Base-by-base conservation (phyloP, 306 rosid species). In the Trifolium repens region DNA sequence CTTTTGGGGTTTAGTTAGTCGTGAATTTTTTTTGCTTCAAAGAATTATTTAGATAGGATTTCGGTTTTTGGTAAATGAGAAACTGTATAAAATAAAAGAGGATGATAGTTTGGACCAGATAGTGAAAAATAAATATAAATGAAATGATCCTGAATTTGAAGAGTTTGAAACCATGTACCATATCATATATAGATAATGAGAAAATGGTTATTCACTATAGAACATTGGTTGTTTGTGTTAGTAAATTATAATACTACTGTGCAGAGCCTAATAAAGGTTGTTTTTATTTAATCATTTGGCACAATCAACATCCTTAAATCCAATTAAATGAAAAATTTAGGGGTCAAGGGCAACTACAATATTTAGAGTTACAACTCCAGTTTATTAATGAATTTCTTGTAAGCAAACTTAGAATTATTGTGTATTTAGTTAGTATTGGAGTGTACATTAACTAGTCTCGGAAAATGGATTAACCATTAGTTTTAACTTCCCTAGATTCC, bases 381-480 rank as follows among this genome's bases (percentile, higher is more conserved):
- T 67, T 67, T 67, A 1, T 24, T 30, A 5, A 19, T 64, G 22
- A 71, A 71, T 4, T 30, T 30, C 34, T 30, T 30, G 34, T 4
- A 37, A 40, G 53, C 24, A 72, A 72, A 22, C 22, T 19, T 8
- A 55, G 8, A 22, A 54, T 54, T 37, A 24, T 53, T 32, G 37
- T 39, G 42, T n/a, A 40, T 39, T 55, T 72, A 40, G 76, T 40
- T 57, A 34, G 52, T 17, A 3, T 22, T 39, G 39, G 76, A 37
- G 6, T 26, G 47, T 14, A 16, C 73, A 68, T 46, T 47, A 26
- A 46, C 73, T 32, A 52, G 52, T 7, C 35, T 34, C 24, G 53
- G 62, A 71, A 57, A 67, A 39, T 27, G 2, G 76, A 39, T 34
- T 52, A 24, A 40, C 67, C 55, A 72, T 59, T 73, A 42, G 37